Evolutionary conservation across 176 grass and related monocot genomes (phyloP).

Genomic region (Oryza glaberrima): DNA sequence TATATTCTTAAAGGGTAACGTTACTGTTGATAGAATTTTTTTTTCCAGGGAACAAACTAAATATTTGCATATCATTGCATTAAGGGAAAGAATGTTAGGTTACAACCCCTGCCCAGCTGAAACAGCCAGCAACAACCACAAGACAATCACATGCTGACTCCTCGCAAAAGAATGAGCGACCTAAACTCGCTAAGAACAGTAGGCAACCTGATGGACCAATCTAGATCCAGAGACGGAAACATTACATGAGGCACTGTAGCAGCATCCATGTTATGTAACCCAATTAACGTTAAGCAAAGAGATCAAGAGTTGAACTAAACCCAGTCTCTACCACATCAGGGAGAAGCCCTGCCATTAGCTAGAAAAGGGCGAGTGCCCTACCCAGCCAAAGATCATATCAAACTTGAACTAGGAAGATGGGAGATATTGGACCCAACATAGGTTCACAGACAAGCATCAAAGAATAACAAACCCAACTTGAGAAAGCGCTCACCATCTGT

Average conservation of each 20-base stretch:
- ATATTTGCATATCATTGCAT: too few species aligned
- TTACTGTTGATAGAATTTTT: background rate
- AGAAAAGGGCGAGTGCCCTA: background rate
- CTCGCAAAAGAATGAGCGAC: too few species aligned
- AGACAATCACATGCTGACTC: too few species aligned
- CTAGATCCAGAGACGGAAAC: too few species aligned
- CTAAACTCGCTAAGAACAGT: too few species aligned
- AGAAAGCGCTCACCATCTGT: slow-evolving; percentile 61
- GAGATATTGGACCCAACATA: slow-evolving; percentile 1
- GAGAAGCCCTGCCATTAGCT: background rate
- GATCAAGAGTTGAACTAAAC: background rate
- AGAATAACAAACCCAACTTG: slow-evolving; percentile 2
- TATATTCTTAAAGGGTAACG: too few species aligned
- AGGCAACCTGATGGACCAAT: too few species aligned
- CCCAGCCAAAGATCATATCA: background rate
- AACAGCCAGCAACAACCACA: too few species aligned
- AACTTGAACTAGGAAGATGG: slow-evolving; percentile 2
- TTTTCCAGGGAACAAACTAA: too few species aligned
- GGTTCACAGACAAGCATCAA: background rate
- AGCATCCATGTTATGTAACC: too few species aligned
- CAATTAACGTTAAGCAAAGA: background rate
- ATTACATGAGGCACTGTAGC: background rate
- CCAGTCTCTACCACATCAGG: background rate
- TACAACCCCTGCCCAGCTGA: too few species aligned
- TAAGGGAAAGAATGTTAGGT: too few species aligned